Evolutionary conservation across 2,329 filamentous ascomycete species (phyloP).

Genomic region (Rhinocladiella similis): DNA sequence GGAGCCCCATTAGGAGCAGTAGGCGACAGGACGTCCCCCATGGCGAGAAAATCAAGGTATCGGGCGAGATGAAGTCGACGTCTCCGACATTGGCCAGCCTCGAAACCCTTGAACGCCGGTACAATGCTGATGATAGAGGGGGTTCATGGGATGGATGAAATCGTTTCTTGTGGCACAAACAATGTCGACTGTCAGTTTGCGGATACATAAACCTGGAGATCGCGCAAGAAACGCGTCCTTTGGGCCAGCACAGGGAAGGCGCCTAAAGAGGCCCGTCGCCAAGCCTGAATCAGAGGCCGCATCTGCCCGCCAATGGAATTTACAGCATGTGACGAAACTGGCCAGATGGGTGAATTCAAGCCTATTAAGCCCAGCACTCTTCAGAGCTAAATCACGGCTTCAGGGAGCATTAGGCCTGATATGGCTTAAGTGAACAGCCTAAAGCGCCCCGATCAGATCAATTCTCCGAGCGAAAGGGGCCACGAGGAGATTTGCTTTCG

Average conservation of each 20-base stretch:
- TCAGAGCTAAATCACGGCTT: no score
- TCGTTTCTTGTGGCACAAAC: slow-evolving; percentile 3
- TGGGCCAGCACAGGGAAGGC: background rate
- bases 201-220: background rate
- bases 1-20: slow-evolving; percentile 25
- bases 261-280: background rate
- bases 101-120: slow-evolving; percentile 20
- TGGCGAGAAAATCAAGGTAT: slow-evolving; percentile 11
- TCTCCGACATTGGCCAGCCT: slow-evolving; percentile 18
- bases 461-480: background rate
- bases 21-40: slow-evolving; percentile 27
- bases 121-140: slow-evolving; percentile 24
- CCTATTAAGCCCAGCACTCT: background rate
- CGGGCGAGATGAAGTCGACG: slow-evolving; percentile 3
- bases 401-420: no score
- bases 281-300: background rate
- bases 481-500: no score
- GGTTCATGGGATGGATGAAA: background rate
- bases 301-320: background rate
- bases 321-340: background rate
- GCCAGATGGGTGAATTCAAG: background rate
- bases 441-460: background rate
- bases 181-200: background rate
- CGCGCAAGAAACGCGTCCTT: background rate
- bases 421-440: background rate